phyloP scores from a whole-genome alignment of 306 rosid species.

The Inga leiocalycina region DNA sequence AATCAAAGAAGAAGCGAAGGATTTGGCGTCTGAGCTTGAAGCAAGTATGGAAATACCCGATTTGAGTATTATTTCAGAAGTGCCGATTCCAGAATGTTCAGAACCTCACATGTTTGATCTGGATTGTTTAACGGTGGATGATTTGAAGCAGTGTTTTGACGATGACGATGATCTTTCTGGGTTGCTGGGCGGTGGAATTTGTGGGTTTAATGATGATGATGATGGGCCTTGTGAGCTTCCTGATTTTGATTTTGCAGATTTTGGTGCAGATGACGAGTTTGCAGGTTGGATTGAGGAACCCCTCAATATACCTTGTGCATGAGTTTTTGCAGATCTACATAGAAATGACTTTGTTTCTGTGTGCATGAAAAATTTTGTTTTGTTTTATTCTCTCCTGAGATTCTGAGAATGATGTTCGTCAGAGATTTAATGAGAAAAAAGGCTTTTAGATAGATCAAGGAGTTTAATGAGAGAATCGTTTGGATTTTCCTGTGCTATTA shows the following conservation, averaged over 20 bases:
- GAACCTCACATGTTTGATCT: constrained; percentile 41
- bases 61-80: neutral
- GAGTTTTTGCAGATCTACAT: constrained; percentile 57
- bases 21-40: neutral
- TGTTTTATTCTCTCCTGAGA: neutral
- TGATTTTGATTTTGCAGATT: constrained; percentile 66
- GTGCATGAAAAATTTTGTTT: neutral
- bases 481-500: constrained; percentile 74
- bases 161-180: constrained; percentile 38
- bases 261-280: constrained; percentile 54
- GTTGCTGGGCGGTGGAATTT: constrained; percentile 45
- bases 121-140: constrained; percentile 38
- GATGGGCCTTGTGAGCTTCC: constrained; percentile 67
- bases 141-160: constrained; percentile 41
- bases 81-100: constrained; percentile 6
- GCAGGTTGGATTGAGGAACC: constrained; percentile 71
- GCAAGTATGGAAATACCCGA: neutral
- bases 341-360: constrained; percentile 20
- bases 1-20: constrained; percentile 13
- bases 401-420: neutral
- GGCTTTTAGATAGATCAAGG: neutral
- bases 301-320: constrained; percentile 59
- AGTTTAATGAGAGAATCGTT: constrained; percentile 21
- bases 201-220: constrained; percentile 50
- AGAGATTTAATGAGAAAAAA: neutral